These are phyloP conservation scores for Gamsiella multidivaricata DNA, from an alignment of 192 early-diverging fungal genomes.

Conservation along the genomic window DNA sequence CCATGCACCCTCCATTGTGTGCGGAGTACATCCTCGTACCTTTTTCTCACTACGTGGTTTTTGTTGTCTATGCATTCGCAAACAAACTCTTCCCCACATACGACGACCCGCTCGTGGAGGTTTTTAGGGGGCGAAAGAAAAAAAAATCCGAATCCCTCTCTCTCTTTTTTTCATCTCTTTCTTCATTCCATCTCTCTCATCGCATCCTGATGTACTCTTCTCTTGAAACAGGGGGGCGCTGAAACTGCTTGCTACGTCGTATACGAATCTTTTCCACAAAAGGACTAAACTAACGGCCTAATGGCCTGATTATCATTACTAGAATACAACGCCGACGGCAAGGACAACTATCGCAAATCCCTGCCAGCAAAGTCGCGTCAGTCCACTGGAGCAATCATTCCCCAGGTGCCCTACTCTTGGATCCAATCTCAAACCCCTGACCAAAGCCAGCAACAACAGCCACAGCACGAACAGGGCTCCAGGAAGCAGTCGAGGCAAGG, in stretches of 20 bases:
- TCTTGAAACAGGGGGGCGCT: not conserved
- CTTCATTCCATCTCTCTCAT: not conserved
- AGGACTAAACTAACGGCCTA: not conserved
- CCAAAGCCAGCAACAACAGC: constrained; percentile 16
- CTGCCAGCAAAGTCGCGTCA: constrained; percentile 45
- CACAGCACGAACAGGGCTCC: constrained; percentile 7
- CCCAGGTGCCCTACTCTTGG: constrained; percentile 52
- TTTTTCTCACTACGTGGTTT: not conserved
- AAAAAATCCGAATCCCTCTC: too few species aligned
- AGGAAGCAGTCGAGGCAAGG: constrained; percentile 33
- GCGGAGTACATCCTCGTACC: too few species aligned
- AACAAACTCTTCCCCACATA: too few species aligned
- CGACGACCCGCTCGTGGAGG: too few species aligned
- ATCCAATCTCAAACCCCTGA: constrained; percentile 37
- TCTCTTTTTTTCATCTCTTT: constrained; percentile 3
- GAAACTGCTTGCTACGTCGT: not conserved
- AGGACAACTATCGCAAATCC: constrained; percentile 43
- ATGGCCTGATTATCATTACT: not conserved
- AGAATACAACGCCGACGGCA: constrained; percentile 20
- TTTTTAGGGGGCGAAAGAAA: too few species aligned
- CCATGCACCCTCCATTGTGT: not conserved
- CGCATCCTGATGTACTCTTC: not conserved
- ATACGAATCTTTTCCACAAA: not conserved
- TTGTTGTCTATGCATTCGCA: too few species aligned
- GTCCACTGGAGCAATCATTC: constrained; percentile 42